Base-by-base conservation (phyloP, 768 basidiomycete genomes). In the Hydnomerulius pinastri region DNA sequence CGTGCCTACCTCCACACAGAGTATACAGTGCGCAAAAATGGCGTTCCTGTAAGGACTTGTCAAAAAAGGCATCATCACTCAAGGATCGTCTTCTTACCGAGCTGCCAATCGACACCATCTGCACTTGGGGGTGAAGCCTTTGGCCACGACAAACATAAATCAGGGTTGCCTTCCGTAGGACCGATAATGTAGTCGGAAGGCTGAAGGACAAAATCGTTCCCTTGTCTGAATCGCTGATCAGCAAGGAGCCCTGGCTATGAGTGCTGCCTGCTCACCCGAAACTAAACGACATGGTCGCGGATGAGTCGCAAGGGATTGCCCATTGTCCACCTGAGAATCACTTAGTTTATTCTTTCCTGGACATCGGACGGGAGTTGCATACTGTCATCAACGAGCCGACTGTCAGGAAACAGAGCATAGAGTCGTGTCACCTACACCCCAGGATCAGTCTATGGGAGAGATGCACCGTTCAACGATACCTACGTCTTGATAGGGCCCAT, bases 61-160 rank as follows among this genome's bases (percentile, higher is more conserved):
- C 18, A 35, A 46, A 30, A 8, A 37, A 8, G 30, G 12, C 21
- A 15, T 9, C 8, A 27, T 6, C 15, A 10, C 29, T 12, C 1
- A 25, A 11, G 13, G 9, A 4, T 10, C 15, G n/a, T n/a, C 6
- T n/a, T 51, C 67, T 23, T 56, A 85, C 87, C 88, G 42, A 92
- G 73, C 65, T 90, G 87, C 90, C 90, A 92, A 59, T 92, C 90
- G 45, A 92, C 77, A 12, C 87, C 90, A 65, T 90, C 85, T 12
- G 82, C 54, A 50, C 75, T 85, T 0, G 87, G 90, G 7, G 82
- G 74, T 17, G 72, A 67, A 4, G 87, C 87, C 55, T 70, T 73
- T 1, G 88, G 89, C 90, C 90, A 92, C 21, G 86, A 72, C 36
- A 91, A 68, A 67, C 90, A 92, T 12, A 88, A 64, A 51, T 77